Evolutionary conservation across 371 early-diverging fungal genomes (phyloP), one percentile per base, ranked within the genome.

Genomic region (Capniomyces stellatus): DNA sequence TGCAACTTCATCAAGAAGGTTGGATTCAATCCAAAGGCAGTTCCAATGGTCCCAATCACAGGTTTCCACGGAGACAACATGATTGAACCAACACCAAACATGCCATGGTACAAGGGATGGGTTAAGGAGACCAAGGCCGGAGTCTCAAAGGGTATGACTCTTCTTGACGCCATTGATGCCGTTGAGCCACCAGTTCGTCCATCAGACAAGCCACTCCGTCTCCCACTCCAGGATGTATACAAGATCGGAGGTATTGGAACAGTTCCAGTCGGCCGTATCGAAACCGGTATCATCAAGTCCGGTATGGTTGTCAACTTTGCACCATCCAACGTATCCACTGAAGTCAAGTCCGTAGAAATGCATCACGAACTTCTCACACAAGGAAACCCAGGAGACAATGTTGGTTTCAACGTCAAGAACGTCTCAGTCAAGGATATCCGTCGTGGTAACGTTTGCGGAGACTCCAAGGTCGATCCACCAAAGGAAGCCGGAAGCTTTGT

Each of bases 31-130:
- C 87, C 87, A 73, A 83, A 80, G 75, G 54, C 79, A 55, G 87
- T 91, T 64, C 78, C 92, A 58, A 86, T 92, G 79, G 85, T 96
- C 65, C 96, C 96, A 68, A 89, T 93, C 74, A 91, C 92, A 46
- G 94, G 96, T 63, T 92, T 89, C 87, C 81, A 87, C 75, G 94
- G 94, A 64, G 94, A 93, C 77, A 96, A 96, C 88, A 85, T 95
- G 89, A 71, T 92, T 66, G 89, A 89, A 70, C 75, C 85, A 63
- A 85, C 91, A 64, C 60, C 61, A 70, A 87, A 89, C 83, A 89
- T 91, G 92, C 71, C 83, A 69, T 92, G 92, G 92, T 91, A 81
- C 85, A 91, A 90, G 84, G 90, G 91, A 71, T 91, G 90, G 89
- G 77, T 54, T 72, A 87, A 87, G 82, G 85, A 85, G 70, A 78